These are phyloP conservation scores for Dunaliella primolecta DNA, from an alignment of 139 green algal genomes.

Conservation along the genomic window DNA sequence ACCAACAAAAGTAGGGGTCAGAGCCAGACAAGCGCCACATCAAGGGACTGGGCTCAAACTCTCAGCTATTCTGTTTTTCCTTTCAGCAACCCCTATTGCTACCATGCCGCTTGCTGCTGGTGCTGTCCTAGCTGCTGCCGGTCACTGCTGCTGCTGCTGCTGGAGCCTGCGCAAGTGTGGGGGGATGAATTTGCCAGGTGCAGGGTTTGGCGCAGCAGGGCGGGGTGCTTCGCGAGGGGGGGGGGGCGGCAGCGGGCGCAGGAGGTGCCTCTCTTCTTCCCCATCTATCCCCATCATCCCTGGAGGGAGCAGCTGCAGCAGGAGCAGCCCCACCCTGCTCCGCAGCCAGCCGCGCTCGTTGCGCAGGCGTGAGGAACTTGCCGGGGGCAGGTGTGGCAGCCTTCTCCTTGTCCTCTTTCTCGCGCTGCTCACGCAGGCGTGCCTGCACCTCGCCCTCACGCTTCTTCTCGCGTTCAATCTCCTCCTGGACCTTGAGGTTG, in stretches of 20 bases:
- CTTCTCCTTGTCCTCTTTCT: not conserved
- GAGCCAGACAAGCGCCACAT: not conserved
- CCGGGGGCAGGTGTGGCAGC: conserved; percentile 4
- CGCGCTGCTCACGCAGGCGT: conserved; percentile 37
- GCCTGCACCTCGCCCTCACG: conserved; percentile 62
- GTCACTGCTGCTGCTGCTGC: not conserved
- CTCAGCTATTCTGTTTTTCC: no score
- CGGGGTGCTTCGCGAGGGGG: not conserved
- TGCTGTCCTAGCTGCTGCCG: not conserved
- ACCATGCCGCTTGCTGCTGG: not conserved
- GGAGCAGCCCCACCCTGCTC: not conserved
- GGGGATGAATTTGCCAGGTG: conserved; percentile 29
- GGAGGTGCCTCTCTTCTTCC: conserved; percentile 9
- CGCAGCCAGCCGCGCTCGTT: not conserved
- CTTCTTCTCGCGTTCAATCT: conserved; percentile 44
- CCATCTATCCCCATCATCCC: not conserved
- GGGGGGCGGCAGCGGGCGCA: not conserved
- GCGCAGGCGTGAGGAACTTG: no score
- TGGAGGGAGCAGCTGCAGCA: not conserved
- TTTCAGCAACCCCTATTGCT: not conserved
- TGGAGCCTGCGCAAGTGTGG: conserved; percentile 21
- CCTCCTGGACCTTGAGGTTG: conserved; percentile 50
- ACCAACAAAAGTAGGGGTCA: not conserved
- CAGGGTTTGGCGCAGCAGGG: not conserved
- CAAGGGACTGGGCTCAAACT: not conserved